Base-by-base conservation (phyloP, 495 filamentous ascomycete species). In the Aspergillus kassunensis region DNA sequence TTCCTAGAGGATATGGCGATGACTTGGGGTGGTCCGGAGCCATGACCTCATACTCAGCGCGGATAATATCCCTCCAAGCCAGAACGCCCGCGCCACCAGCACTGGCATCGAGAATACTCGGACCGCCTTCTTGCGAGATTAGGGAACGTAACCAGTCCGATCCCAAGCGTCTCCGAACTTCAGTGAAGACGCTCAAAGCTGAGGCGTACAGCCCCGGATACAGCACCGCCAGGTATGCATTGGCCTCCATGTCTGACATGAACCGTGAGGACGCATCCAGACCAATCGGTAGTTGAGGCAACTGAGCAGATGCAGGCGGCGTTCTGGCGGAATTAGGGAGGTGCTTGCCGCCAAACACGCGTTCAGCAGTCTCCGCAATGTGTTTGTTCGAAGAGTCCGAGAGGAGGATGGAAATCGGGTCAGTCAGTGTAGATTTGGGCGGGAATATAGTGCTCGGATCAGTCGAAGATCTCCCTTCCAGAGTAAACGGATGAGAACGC, bases 181-280 rank as follows among this genome's bases (percentile, higher is more conserved):
- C 93, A 0, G 88, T 86, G 25, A 98, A 59, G 7, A 83, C 75
- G 55, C 87, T 88, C 66, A 86, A 80, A 0, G 81, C 65, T 7
- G 87, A 78, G 1, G 91, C 83, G 64, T 95, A 96, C 47, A 86
- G 77, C 1, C 84, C 87, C 0, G 93, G 92, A 62, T 95, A 82
- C 10, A 95, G 75, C 7, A 83, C 81, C 4, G 90, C 81, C 21
- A 96, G 58, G 57, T 82, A 97, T 3, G 84, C 79, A 74, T 96
- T 89, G n/a, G 84, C 87, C 62, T 96, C 88, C 68, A 96, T 92
- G 23, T 89, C 83, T 4, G 74, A 74, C 89, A 97, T 95, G 24
- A 72, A 71, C 46, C 78, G 72, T 48, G 93, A 85, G 4, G 78
- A 76, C 2, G 89, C 85, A 56, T 85, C 78, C 16, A 97, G 65